phyloP scores from a whole-genome alignment of 129 eudicot species.

The Helianthus tuberosus region DNA sequence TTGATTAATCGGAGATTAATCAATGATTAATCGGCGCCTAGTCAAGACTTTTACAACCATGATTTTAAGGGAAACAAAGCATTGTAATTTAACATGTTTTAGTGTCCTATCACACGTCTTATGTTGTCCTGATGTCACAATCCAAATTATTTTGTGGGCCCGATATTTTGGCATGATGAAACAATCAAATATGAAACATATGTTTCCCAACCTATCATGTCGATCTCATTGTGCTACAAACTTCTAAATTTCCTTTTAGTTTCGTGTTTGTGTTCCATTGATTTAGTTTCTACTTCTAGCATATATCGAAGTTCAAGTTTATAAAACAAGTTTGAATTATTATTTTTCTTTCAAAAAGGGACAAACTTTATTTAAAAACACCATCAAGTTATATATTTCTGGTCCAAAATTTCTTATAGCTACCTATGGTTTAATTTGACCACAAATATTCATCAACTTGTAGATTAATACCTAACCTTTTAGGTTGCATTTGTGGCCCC shows the following conservation, averaged over 20 bases:
- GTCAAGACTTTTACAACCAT: no score
- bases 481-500: conserved; percentile 4
- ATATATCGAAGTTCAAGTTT: neutral
- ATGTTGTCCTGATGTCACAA: neutral
- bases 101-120: neutral
- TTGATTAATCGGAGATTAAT: no score
- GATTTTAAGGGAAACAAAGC: neutral
- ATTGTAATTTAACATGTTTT: neutral
- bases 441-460: neutral
- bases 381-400: neutral
- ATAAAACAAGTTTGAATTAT: neutral
- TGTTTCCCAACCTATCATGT: neutral
- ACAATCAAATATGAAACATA: neutral
- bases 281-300: conserved; percentile 7
- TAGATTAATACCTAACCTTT: conserved; percentile 6
- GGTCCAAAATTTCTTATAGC: neutral
- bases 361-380: neutral
- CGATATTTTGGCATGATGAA: neutral
- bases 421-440: neutral
- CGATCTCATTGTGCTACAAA: neutral
- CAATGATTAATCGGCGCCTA: no score
- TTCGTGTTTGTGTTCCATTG: neutral
- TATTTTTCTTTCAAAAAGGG: neutral
- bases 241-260: neutral
- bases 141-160: neutral